Conservation (phyloP, 2,329 filamentous ascomycete species). For the Parafenestella ontariensis region DNA sequence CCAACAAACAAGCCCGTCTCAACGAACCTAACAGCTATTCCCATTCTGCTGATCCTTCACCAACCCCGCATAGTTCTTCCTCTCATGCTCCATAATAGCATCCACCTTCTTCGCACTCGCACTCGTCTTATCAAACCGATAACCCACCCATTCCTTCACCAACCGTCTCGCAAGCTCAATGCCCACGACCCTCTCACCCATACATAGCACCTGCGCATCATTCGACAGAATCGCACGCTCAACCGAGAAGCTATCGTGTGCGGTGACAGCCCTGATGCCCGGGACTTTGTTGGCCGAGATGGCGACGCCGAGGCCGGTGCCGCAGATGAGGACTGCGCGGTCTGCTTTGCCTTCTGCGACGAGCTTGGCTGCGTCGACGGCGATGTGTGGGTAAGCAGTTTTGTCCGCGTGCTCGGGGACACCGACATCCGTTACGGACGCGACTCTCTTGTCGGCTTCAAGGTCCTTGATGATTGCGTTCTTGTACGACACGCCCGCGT, state of each 20-base stretch:
- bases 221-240: conserved; percentile 83
- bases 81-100: conserved; percentile 58
- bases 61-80: conserved; percentile 41
- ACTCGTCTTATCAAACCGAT: conserved; percentile 75
- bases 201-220: conserved; percentile 85
- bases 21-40: conserved; percentile 1
- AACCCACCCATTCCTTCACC: conserved; percentile 83
- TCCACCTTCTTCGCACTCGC: conserved; percentile 65
- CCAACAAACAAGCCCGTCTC: neutral
- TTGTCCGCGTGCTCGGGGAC: conserved; percentile 71
- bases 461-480: conserved; percentile 77
- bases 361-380: conserved; percentile 73
- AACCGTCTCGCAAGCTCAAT: conserved; percentile 79
- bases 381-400: conserved; percentile 81
- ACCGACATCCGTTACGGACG: conserved; percentile 76
- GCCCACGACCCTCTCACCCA: conserved; percentile 84
- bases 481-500: conserved; percentile 81
- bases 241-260: conserved; percentile 84
- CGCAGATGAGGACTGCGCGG: conserved; percentile 82
- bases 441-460: conserved; percentile 70
- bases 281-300: conserved; percentile 90
- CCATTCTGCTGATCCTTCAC: conserved; percentile 15
- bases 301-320: conserved; percentile 85
- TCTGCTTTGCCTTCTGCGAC: conserved; percentile 71
- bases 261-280: conserved; percentile 85